Conservation (phyloP, 2,329 filamentous ascomycete species). For the Calonectria honghensis region DNA sequence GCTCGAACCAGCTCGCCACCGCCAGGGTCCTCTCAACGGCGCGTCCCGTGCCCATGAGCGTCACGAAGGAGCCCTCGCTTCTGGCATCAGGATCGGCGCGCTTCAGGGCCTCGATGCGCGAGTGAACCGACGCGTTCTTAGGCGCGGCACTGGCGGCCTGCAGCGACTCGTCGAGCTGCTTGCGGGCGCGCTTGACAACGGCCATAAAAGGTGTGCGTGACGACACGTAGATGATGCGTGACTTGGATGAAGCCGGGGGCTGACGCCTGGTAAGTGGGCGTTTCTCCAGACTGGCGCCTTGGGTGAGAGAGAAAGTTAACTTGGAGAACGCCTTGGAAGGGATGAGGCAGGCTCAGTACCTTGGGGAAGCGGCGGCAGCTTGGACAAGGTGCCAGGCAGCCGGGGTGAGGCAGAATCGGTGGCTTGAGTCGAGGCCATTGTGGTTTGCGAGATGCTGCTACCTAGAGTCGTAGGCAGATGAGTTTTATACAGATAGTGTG, state of each 20-base stretch:
- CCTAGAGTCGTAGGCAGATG: slow-evolving; percentile 44
- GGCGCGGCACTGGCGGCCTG: slow-evolving; percentile 66
- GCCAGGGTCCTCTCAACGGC: slow-evolving; percentile 79
- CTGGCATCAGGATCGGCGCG: slow-evolving; percentile 54
- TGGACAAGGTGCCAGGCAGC: slow-evolving; percentile 53
- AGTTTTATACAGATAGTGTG: slow-evolving; percentile 25
- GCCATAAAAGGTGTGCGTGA: slow-evolving; percentile 80
- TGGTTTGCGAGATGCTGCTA: slow-evolving; percentile 40
- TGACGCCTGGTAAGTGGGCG: slow-evolving; percentile 66
- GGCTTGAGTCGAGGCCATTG: slow-evolving; percentile 50
- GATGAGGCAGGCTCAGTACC: slow-evolving; percentile 46
- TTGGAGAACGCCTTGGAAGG: background rate
- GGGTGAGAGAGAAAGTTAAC: slow-evolving; percentile 10
- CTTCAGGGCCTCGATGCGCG: slow-evolving; percentile 67
- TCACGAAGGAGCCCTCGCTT: slow-evolving; percentile 65
- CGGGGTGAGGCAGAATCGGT: slow-evolving; percentile 40
- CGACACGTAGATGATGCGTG: slow-evolving; percentile 78
- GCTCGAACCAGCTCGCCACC: slow-evolving; percentile 79
- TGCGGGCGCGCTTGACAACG: slow-evolving; percentile 78
- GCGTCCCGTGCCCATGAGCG: slow-evolving; percentile 78
- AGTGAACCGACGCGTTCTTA: slow-evolving; percentile 66
- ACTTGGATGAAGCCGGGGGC: slow-evolving; percentile 65
- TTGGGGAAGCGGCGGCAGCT: slow-evolving; percentile 61
- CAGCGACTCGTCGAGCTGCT: slow-evolving; percentile 74
- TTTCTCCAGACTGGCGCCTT: slow-evolving; percentile 70